Evolutionary conservation across 495 filamentous ascomycete species (phyloP), one percentile per base, ranked within the genome.

Genomic region (Hamigera avellanea): DNA sequence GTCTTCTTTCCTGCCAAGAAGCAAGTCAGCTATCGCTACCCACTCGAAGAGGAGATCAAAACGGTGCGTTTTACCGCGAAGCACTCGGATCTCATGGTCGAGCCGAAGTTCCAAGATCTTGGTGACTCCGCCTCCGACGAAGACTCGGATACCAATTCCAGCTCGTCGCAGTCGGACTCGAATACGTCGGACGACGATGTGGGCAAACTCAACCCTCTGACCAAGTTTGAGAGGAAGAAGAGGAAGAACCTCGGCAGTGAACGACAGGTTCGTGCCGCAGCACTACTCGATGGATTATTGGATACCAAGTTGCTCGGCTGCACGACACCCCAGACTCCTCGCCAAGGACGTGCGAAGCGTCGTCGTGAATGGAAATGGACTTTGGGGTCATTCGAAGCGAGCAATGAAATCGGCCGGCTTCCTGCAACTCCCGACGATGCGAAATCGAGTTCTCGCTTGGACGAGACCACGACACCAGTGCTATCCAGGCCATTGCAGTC

Each of bases 341-440:
- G 63, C 3, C 66, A 67, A 15, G 57, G 54, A 16, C 63, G 70
- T 2, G 49, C 49, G 37, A 76, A 75, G 37, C 66, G 67, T 15
- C 61, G 66, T 3, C 50, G 72, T 14, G 64, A 72, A 47, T 77
- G 73, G 73, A 52, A 56, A 33, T 77, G 73, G 73, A 77, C 73
- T 2, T 45, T 77, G 12, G 70, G 61, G 0, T 64, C 72, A 6
- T 15, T 62, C 3, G 40, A 55, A 2, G 27, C 40, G 15, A 18
- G 26, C 6, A 26, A 40, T 19, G 18, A 35, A n/a, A 13, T 25
- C 18, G n/a, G n/a, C 8, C 3, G 6, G 6, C 5, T 30, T 6
- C n/a, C 28, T 15, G 28, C 5, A n/a, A 30, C 28, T 4, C n/a
- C 28, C 6, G 28, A 13, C 14, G 28, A 30, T 6, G 28, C 28